These are phyloP conservation scores for Salicornia ramosissima DNA, from an alignment of 148 eudicot species.

Conservation along the genomic window DNA sequence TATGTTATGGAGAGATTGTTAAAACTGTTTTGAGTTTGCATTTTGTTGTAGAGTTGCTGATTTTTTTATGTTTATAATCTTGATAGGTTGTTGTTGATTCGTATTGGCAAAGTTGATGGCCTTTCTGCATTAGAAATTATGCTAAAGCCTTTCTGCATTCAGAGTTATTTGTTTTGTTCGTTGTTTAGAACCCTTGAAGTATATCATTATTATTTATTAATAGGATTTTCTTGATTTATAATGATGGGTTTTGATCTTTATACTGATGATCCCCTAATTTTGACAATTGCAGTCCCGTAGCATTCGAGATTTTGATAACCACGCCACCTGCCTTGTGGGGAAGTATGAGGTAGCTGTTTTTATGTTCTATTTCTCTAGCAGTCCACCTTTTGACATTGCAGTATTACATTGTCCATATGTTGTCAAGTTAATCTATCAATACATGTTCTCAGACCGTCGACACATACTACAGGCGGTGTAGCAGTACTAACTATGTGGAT, in stretches of 20 bases:
- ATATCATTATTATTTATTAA: neutral
- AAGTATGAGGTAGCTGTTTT: conserved; percentile 63
- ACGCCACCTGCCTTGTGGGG: conserved; percentile 77
- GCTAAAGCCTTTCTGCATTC: too few species aligned
- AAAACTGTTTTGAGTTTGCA: neutral
- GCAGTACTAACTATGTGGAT: conserved; percentile 62
- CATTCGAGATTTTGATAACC: conserved; percentile 81
- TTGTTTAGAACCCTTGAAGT: neutral
- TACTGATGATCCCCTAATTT: conserved; percentile 13
- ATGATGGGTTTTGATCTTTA: conserved; percentile 2
- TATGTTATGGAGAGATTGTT: neutral
- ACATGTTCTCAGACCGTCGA: conserved; percentile 65
- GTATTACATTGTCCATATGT: neutral
- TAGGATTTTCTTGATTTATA: neutral
- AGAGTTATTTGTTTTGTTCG: conserved; percentile 4
- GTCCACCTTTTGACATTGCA: neutral
- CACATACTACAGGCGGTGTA: conserved; percentile 76
- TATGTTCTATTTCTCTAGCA: conserved; percentile 2
- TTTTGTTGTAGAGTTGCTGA: neutral
- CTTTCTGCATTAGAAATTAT: too few species aligned
- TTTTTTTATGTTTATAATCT: neutral
- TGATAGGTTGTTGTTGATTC: neutral
- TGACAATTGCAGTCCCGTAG: conserved; percentile 63
- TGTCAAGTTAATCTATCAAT: conserved; percentile 18
- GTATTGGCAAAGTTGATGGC: neutral